phyloP scores from a whole-genome alignment of 164 flowering plant species.

The Vitis rupestris region DNA sequence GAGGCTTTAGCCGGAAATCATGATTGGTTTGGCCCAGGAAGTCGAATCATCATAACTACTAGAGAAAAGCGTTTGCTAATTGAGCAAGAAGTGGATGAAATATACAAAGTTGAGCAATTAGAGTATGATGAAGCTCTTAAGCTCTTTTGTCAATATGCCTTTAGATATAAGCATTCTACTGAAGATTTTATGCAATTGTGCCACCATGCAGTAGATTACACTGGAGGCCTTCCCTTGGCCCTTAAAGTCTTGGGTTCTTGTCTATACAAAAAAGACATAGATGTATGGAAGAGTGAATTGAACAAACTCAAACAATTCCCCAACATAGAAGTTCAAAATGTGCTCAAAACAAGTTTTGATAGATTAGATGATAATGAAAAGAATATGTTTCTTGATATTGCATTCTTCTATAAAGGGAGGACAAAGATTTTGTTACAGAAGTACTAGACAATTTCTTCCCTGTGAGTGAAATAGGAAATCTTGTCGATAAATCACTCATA shows the following conservation, averaged over 20 bases:
- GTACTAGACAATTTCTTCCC: neutral
- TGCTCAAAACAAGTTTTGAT: neutral
- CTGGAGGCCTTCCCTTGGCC: slow-evolving; percentile 9
- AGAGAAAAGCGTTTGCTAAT: slow-evolving; percentile 3
- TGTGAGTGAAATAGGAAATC: too few species aligned
- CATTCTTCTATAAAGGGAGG: neutral
- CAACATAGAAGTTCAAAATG: neutral
- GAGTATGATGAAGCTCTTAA: neutral
- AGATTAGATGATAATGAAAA: too few species aligned
- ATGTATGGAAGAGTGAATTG: too few species aligned
- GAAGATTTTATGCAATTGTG: neutral
- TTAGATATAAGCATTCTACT: neutral
- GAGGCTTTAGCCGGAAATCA: neutral
- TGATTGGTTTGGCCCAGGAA: slow-evolving; percentile 5
- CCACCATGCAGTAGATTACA: neutral
- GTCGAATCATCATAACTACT: slow-evolving; percentile 7
- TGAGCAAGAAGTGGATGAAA: neutral
- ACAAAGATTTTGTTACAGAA: neutral
- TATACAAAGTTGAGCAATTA: neutral
- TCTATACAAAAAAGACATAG: too few species aligned
- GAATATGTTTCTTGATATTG: neutral
- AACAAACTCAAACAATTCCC: neutral
- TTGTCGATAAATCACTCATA: too few species aligned
- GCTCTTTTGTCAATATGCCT: slow-evolving; percentile 4
- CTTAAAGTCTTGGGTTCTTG: slow-evolving; percentile 5